Conservation (phyloP, 176 grass and related monocot species). For the Leersia perrieri region DNA sequence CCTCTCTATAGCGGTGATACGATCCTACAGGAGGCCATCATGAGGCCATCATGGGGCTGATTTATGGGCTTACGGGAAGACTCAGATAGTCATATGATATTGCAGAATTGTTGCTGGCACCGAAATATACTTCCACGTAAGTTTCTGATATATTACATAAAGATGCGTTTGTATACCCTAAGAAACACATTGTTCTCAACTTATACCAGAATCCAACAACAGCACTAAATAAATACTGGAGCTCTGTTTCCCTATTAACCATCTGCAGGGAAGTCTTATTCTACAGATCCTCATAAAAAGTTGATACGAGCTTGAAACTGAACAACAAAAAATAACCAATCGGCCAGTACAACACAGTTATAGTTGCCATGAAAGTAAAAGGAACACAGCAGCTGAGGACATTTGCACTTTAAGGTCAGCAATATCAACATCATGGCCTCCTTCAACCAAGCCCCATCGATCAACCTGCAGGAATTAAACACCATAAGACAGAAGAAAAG, state of each 20-base stretch:
- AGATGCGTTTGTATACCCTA: not conserved
- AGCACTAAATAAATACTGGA: not conserved
- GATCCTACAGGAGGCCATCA: too few relatives aligned
- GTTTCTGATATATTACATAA: not conserved
- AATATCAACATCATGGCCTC: constrained; percentile 94
- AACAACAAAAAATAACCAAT: not conserved
- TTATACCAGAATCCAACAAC: not conserved
- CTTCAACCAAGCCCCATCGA: constrained; percentile 95
- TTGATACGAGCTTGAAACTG: constrained; percentile 1
- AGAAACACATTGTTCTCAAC: not conserved
- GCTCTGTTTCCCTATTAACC: constrained; percentile 15
- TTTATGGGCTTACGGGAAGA: too few relatives aligned
- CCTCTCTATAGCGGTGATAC: too few relatives aligned
- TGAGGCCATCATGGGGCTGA: too few relatives aligned
- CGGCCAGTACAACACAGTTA: not conserved
- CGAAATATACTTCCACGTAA: not conserved
- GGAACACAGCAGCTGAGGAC: constrained; percentile 79
- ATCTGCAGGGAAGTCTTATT: constrained; percentile 18
- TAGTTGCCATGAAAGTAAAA: constrained; percentile 51
- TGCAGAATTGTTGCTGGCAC: not conserved
- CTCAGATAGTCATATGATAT: too few relatives aligned
- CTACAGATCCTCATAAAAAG: constrained; percentile 11
- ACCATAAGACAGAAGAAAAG: constrained; percentile 6
- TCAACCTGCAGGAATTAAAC: constrained; percentile 54
- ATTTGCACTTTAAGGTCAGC: constrained; percentile 91